Evolutionary conservation across 345 rosid genomes (phyloP).

Genomic region (Leavenworthia alabamica): DNA sequence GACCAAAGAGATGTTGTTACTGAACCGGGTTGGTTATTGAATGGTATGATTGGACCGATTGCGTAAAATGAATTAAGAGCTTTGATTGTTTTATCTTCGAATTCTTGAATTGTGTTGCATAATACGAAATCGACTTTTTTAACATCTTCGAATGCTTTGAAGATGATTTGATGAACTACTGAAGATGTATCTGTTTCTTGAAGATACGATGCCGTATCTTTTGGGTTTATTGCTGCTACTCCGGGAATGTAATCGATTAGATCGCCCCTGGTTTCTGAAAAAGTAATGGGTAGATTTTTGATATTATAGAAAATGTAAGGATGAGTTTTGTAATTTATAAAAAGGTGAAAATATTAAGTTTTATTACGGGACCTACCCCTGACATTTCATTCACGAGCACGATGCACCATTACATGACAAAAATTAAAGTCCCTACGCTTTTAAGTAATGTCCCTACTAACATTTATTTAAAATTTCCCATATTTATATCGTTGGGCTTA

Average conservation of each 20-base stretch:
- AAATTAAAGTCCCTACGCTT: not conserved
- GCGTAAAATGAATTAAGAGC: slow-evolving; percentile 55
- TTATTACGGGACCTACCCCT: not conserved
- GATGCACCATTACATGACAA: slow-evolving; percentile 17
- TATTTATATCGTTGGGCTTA: slow-evolving; percentile 6
- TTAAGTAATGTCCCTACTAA: slow-evolving; percentile 5
- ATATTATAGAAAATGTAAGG: not conserved
- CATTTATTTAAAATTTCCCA: not conserved
- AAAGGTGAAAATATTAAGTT: no score
- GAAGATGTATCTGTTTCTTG: slow-evolving; percentile 51
- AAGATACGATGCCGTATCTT: slow-evolving; percentile 65
- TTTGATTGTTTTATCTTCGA: slow-evolving; percentile 44
- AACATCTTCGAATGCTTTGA: slow-evolving; percentile 48
- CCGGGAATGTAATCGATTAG: slow-evolving; percentile 73
- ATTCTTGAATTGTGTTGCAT: slow-evolving; percentile 64
- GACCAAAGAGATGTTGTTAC: slow-evolving; percentile 79
- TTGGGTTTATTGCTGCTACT: slow-evolving; percentile 49
- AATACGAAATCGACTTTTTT: slow-evolving; percentile 59
- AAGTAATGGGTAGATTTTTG: not conserved
- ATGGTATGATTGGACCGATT: slow-evolving; percentile 73
- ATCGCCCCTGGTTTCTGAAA: slow-evolving; percentile 43
- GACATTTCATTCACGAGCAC: no score
- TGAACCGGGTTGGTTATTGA: slow-evolving; percentile 31
- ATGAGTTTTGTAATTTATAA: not conserved
- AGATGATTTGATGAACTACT: slow-evolving; percentile 52